Conservation (phyloP, 768 basidiomycete species). For the Cystobasidium tubakii region DNA sequence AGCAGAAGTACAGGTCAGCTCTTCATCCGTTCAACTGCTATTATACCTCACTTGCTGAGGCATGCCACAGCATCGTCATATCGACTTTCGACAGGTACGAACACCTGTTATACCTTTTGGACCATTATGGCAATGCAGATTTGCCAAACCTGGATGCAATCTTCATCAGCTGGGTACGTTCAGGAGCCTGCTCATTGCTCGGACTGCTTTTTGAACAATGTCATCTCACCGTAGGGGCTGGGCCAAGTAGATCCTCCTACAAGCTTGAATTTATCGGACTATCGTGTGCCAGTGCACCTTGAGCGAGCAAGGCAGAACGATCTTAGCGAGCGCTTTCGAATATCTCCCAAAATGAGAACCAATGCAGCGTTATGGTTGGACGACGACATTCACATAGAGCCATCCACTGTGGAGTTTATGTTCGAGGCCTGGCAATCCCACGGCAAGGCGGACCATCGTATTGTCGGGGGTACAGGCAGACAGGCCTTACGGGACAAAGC, state of each 20-base stretch:
- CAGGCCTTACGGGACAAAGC: neutral
- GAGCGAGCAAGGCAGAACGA: conserved; percentile 11
- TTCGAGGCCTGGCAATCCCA: conserved; percentile 8
- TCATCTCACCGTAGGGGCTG: neutral
- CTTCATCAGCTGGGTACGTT: conserved; percentile 31
- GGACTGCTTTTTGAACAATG: too few relatives aligned
- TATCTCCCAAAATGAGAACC: conserved; percentile 9
- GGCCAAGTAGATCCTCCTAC: conserved; percentile 18
- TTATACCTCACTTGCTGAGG: neutral
- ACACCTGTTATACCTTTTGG: conserved; percentile 5
- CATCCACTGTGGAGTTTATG: neutral
- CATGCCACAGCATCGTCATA: conserved; percentile 12
- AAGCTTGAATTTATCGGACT: neutral
- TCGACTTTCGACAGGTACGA: conserved; percentile 19
- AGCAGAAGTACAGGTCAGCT: neutral
- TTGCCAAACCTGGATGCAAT: conserved; percentile 30
- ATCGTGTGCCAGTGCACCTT: conserved; percentile 17
- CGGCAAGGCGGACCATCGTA: conserved; percentile 8
- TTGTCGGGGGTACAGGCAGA: conserved; percentile 11
- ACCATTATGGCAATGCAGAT: conserved; percentile 27
- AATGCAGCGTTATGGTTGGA: conserved; percentile 22
- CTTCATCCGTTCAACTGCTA: neutral
- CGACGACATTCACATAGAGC: conserved; percentile 16
- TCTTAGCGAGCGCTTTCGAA: conserved; percentile 23
- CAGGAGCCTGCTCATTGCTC: too few relatives aligned